Evolutionary conservation across 2,329 filamentous ascomycete genomes (phyloP), one percentile per base, ranked within the genome.

Genomic region (Lachnum nothofagi): DNA sequence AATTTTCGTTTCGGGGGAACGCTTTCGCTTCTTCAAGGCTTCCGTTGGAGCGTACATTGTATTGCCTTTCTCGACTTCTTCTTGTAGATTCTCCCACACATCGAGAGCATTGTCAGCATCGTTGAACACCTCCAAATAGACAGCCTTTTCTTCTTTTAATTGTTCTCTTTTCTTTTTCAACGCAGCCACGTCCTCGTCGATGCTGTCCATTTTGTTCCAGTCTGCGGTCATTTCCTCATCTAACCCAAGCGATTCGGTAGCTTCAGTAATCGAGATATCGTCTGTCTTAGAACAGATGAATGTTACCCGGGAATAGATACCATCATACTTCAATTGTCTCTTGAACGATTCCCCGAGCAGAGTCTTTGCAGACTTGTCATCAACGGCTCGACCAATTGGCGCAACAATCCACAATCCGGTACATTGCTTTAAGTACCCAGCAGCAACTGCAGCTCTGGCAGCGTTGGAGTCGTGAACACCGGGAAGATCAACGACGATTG

Each of bases 231-330:
- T 57, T 34, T 69, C 61, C 10, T 66, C 65, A 17, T 67, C 63
- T 2, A 73, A 59, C 1, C 58, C 61, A 5, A 77, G 62, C 16
- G 60, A 67, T 10, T 68, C 64, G 0, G 60, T 43, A 9, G 63
- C 62, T 45, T 72, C 70, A 1, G 56, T 67, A 37, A 65, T 58
- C 1, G 68, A 63, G 2, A 84, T 79, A 37, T 83, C 78, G 58
- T 85, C 82, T 0, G 78, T 80, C 59, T 83, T 84, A 14, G 72
- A 76, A 58, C 80, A 83, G 12, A 85, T 77, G 51, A 84, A 83
- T 0, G 77, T 81, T 2, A 83, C 68, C 2, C 67, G 69, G 5
- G 67, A 71, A 46, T 78, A 78, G 0, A 68, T 71, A 2, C 77
- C 75, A 49, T 84, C 80, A 56, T 77, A 77, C 48, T 80, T 77